A percentile compares a stretch with the other conserved stretches of the same genome.
Conservation (phyloP, 805 yeast species). For the Starmerella stellata region DNA sequence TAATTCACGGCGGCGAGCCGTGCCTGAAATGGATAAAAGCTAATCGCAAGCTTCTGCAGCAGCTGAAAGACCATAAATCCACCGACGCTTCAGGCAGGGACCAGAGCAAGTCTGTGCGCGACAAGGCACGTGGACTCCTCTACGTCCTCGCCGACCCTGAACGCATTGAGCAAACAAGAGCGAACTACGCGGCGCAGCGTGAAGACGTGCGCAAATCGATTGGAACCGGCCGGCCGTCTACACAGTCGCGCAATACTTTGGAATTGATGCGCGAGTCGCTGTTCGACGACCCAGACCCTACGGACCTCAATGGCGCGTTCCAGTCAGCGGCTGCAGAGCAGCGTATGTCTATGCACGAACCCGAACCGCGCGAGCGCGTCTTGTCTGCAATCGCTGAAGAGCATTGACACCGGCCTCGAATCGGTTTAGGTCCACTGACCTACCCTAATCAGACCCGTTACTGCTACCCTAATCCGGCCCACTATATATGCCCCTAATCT, state of each 20-base stretch:
- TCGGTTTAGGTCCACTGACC: too few species aligned
- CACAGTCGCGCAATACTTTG: conserved; percentile 16
- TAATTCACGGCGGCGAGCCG: conserved; percentile 16
- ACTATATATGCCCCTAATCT: too few species aligned
- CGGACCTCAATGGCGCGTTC: conserved; percentile 6
- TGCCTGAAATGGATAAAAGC: conserved; percentile 13
- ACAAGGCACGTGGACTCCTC: conserved; percentile 19
- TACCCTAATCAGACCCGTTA: too few species aligned
- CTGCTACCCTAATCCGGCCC: too few species aligned
- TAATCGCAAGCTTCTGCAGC: conserved; percentile 4
- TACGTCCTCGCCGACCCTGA: conserved; percentile 18
- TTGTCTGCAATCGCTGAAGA: neutral
- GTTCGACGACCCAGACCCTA: conserved; percentile 12
- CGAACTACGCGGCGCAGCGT: conserved; percentile 18
- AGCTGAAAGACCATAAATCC: conserved; percentile 8
- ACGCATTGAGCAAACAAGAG: conserved; percentile 18
- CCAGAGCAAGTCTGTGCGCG: conserved; percentile 21
- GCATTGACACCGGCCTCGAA: too few species aligned
- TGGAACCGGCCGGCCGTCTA: conserved; percentile 15
- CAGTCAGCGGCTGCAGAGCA: neutral
- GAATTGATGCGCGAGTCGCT: conserved; percentile 15
- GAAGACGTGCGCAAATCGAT: conserved; percentile 20
- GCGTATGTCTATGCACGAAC: neutral
- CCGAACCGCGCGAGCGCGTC: neutral
- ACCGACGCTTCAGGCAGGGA: conserved; percentile 18